These are phyloP conservation scores for Blastobotrys serpentis DNA, from an alignment of 1,139 yeast species.

Conservation along the genomic window DNA sequence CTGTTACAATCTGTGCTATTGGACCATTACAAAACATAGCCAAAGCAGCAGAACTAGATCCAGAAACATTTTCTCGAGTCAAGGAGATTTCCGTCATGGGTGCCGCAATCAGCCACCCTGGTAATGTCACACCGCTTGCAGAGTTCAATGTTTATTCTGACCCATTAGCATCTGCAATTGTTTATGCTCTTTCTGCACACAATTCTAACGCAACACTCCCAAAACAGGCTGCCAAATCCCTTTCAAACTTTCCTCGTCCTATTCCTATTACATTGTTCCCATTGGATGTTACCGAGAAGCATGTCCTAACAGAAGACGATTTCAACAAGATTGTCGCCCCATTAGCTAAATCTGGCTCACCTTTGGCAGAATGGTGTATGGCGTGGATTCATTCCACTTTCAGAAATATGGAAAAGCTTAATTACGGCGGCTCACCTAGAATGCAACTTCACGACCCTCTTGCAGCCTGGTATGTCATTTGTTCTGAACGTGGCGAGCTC, in stretches of 20 bases:
- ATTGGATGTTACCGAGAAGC: constrained; percentile 41
- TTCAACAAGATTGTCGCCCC: constrained; percentile 25
- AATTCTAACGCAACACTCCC: constrained; percentile 36
- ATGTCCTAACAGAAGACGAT: constrained; percentile 31
- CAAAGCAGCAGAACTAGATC: constrained; percentile 41
- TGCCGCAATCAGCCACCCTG: constrained; percentile 40
- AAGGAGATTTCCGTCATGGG: constrained; percentile 44
- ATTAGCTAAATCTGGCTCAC: constrained; percentile 27
- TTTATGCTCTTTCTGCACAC: constrained; percentile 38
- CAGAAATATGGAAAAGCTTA: constrained; percentile 31
- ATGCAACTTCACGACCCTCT: constrained; percentile 44
- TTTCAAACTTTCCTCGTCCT: constrained; percentile 27
- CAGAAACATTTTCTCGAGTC: constrained; percentile 39
- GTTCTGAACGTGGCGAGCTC: constrained; percentile 17
- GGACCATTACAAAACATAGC: constrained; percentile 47
- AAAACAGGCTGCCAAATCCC: constrained; percentile 23
- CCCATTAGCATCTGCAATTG: constrained; percentile 43
- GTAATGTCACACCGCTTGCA: constrained; percentile 44
- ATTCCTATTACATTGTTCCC: constrained; percentile 40
- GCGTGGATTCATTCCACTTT: constrained; percentile 40
- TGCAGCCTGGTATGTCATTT: constrained; percentile 40
- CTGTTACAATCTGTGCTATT: constrained; percentile 42
- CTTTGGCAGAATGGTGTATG: constrained; percentile 39
- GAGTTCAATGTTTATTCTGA: constrained; percentile 46
- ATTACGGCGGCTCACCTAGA: constrained; percentile 26